Evolutionary conservation across 1,139 yeast species (phyloP).

Genomic region (Hemisphaericaspora xylofermentans): DNA sequence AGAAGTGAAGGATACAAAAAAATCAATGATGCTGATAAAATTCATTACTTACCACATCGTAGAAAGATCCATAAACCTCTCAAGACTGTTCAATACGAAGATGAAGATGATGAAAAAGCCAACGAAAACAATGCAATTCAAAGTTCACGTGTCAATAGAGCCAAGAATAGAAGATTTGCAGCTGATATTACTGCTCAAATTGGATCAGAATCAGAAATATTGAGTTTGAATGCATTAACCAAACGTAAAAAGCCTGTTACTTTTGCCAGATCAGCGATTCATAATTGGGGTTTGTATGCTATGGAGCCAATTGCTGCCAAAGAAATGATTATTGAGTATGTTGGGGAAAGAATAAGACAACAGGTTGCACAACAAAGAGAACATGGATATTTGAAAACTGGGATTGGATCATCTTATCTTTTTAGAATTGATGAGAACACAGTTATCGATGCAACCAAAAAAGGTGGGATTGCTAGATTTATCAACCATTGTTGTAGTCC

Average conservation of each 20-base stretch:
- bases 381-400: conserved; percentile 79
- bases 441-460: conserved; percentile 95
- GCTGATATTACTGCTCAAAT: conserved; percentile 87
- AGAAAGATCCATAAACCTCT: conserved; percentile 53
- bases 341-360: conserved; percentile 94
- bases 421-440: conserved; percentile 92
- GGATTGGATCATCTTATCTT: conserved; percentile 91
- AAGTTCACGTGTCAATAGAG: conserved; percentile 84
- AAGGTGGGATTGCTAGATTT: conserved; percentile 94
- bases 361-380: conserved; percentile 95
- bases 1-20: conserved; percentile 74
- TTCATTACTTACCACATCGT: conserved; percentile 78
- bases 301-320: conserved; percentile 90
- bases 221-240: conserved; percentile 74
- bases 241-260: conserved; percentile 92
- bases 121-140: conserved; percentile 34
- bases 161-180: conserved; percentile 84
- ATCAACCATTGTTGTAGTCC: conserved; percentile 98
- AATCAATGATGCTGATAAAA: conserved; percentile 70
- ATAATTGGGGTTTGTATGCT: conserved; percentile 97
- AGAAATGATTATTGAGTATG: conserved; percentile 97
- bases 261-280: conserved; percentile 94
- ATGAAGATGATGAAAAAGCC: conserved; percentile 43
- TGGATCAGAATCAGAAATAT: conserved; percentile 78
- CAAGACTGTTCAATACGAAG: conserved; percentile 58